These are phyloP conservation scores for Verticillium isaacii DNA, from an alignment of 2,329 filamentous ascomycete species.

Conservation along the genomic window DNA sequence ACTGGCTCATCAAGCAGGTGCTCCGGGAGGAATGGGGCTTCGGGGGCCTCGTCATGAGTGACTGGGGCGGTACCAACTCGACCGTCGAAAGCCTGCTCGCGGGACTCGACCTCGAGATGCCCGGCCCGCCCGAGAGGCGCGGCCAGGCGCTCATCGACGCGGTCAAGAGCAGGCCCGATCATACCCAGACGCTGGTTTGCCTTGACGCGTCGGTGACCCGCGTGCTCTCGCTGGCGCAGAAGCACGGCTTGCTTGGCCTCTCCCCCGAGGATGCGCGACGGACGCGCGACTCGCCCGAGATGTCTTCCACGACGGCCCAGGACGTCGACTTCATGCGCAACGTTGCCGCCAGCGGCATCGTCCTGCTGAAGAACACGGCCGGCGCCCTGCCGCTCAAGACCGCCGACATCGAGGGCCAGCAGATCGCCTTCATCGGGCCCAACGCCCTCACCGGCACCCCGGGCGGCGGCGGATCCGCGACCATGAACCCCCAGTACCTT, in stretches of 20 bases:
- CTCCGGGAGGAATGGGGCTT: conserved; percentile 39
- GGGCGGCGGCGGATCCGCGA: conserved; percentile 17
- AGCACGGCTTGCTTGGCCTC: not conserved
- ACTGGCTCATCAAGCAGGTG: conserved; percentile 30
- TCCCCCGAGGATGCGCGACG: not conserved
- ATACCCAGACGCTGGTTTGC: not conserved
- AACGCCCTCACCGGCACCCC: conserved; percentile 13
- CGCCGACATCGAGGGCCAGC: not conserved
- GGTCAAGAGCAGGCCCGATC: no score
- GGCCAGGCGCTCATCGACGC: not conserved
- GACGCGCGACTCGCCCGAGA: not conserved
- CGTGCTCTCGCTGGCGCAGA: not conserved
- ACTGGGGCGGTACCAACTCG: conserved; percentile 36
- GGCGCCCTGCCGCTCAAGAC: conserved; percentile 3
- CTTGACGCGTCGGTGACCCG: not conserved
- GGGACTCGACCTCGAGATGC: conserved; percentile 29
- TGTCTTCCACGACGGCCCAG: not conserved
- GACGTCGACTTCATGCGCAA: not conserved
- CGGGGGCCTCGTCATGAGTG: conserved; percentile 40
- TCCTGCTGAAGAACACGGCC: conserved; percentile 13
- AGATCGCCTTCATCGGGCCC: conserved; percentile 1
- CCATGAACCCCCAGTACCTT: conserved; percentile 15
- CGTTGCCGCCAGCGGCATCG: conserved; percentile 6
- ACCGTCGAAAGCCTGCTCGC: conserved; percentile 25
- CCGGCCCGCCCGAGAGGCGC: conserved; percentile 20